These are phyloP conservation scores for Paramecium sonneborni DNA, from an alignment of 73 alveolate genomes.

Conservation along the genomic window DNA sequence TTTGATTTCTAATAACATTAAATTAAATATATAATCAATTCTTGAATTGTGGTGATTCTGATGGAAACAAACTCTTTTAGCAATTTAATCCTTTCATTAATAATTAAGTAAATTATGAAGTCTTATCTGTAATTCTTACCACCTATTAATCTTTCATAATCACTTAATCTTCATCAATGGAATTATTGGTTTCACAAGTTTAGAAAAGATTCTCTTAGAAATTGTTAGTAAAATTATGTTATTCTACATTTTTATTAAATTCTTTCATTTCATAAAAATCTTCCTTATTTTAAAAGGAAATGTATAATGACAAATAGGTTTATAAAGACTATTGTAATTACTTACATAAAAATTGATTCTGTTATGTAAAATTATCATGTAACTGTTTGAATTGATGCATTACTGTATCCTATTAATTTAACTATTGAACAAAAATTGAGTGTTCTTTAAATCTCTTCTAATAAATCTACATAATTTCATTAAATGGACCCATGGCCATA, in stretches of 20 bases:
- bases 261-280: constrained; percentile 12
- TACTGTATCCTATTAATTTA: background rate
- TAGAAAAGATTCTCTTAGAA: background rate
- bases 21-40: constrained; percentile 34
- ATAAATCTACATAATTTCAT: constrained; percentile 36
- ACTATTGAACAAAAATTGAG: background rate
- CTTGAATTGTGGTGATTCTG: constrained; percentile 59
- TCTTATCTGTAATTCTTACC: constrained; percentile 31
- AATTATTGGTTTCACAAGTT: constrained; percentile 53
- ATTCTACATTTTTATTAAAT: background rate
- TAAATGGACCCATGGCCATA: constrained; percentile 56
- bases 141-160: constrained; percentile 27
- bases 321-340: background rate
- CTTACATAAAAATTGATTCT: background rate
- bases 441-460: constrained; percentile 26
- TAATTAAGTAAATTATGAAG: constrained; percentile 33
- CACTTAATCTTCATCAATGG: constrained; percentile 53
- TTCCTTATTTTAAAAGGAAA: constrained; percentile 18
- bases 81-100: background rate
- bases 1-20: constrained; percentile 46
- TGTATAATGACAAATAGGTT: background rate
- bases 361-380: background rate
- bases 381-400: background rate
- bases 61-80: background rate
- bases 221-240: background rate